Evolutionary conservation across 352 stramenopile species (phyloP), one percentile per base, ranked within the genome.

Genomic region (Phytophthora idaei): DNA sequence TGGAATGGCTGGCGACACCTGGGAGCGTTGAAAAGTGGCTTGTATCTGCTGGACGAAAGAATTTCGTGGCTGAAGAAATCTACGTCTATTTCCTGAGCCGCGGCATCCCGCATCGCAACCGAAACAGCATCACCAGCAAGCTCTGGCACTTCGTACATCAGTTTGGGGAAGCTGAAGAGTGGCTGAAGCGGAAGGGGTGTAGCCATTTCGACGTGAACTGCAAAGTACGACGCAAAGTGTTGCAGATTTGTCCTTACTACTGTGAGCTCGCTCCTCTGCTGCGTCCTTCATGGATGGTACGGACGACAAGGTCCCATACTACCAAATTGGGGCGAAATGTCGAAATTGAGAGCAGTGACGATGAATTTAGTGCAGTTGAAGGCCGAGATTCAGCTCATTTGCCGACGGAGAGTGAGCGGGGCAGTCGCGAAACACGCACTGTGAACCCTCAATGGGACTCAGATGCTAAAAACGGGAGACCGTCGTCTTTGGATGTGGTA

Each of bases 1-100:
- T 78, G 21, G 27, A 56, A 29, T 57, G 50, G 50, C 36, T 58
- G 32, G 34, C 51, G 51, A 15, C n/a, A 4, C 50, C 50, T 57
- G 31, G 50, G n/a, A 57, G 36, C 17, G 17, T 10, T 5, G 34
- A 21, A 9, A 36, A 32, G 17, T 57, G 50, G 50, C 5, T 57
- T 6, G 14, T 34, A 31, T 45, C 50, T n/a, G 34, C n/a, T 11
- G 12, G 37, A 21, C 10, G 12, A 45, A 15, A 28, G 9, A 11
- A 11, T 55, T n/a, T 31, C 6, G 37, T 45, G 37, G 37, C 15
- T 7, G 37, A 45, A n/a, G 32, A 57, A 57, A 34, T 57, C 11
- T 31, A 25, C 6, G 14, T 4, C 11, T 47, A 47, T 21, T 57
- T 57, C 28, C 25, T 27, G 12, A 25, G 34, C 17, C 50, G 32